These are phyloP conservation scores for Nicotiana knightiana DNA, from an alignment of 257 asterid species.

Conservation along the genomic window DNA sequence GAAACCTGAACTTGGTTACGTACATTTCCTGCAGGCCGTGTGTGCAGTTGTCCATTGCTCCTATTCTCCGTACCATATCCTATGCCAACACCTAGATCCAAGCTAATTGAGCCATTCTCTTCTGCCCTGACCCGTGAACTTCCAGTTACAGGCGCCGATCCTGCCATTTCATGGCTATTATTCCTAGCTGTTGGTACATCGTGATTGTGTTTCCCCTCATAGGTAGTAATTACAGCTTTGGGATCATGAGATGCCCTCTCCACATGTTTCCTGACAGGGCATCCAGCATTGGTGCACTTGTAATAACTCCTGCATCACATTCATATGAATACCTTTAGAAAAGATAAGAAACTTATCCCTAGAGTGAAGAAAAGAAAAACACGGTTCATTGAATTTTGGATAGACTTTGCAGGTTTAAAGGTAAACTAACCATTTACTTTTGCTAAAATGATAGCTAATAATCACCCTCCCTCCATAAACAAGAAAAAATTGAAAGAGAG, in stretches of 20 bases:
- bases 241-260: slow-evolving; percentile 98
- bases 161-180: slow-evolving; percentile 62
- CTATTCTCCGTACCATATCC: slow-evolving; percentile 33
- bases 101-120: slow-evolving; percentile 55
- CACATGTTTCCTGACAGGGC: slow-evolving; percentile 95
- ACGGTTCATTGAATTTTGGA: not conserved
- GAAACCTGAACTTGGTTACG: slow-evolving; percentile 22
- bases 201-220: slow-evolving; percentile 96
- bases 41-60: slow-evolving; percentile 26
- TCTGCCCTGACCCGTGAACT: slow-evolving; percentile 39
- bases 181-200: slow-evolving; percentile 72
- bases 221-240: slow-evolving; percentile 92
- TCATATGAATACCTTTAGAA: not conserved
- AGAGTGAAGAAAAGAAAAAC: not conserved
- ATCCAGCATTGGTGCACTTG: slow-evolving; percentile 85
- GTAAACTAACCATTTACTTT: not conserved
- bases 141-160: slow-evolving; percentile 31
- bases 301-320: slow-evolving; percentile 78
- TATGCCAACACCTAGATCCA: slow-evolving; percentile 84
- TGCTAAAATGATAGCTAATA: not conserved
- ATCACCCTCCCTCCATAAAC: not conserved
- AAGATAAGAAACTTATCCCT: not conserved
- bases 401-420: not conserved
- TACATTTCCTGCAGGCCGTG: slow-evolving; percentile 25
- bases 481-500: not conserved